phyloP scores from a whole-genome alignment of 352 stramenopile species.

The Globisporangium splendens region DNA sequence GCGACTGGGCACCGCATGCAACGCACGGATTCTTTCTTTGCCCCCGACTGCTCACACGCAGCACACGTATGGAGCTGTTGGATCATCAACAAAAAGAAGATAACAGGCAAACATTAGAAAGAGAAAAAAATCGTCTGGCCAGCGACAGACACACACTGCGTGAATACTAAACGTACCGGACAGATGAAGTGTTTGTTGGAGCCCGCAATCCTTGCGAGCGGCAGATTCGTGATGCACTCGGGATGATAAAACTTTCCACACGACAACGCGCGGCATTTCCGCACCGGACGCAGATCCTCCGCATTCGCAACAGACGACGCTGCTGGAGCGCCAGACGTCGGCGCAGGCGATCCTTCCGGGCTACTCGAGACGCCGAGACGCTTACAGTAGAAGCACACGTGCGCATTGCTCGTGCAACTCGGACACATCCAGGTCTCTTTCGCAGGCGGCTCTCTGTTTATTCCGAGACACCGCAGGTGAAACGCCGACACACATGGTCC shows the following conservation, averaged over 20 bases:
- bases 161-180: constrained; percentile 31
- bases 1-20: constrained; percentile 78
- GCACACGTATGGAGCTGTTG: constrained; percentile 70
- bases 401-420: constrained; percentile 44
- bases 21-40: constrained; percentile 75
- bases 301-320: neutral
- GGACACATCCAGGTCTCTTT: constrained; percentile 47
- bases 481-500: constrained; percentile 77
- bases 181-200: constrained; percentile 72
- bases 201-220: constrained; percentile 70
- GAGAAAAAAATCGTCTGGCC: neutral
- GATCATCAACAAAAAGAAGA: too few species aligned
- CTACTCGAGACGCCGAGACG: constrained; percentile 29
- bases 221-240: constrained; percentile 75
- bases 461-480: constrained; percentile 47
- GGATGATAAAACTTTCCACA: constrained; percentile 87
- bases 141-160: neutral
- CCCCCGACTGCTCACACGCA: constrained; percentile 68
- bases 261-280: constrained; percentile 77
- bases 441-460: neutral
- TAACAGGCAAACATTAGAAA: too few species aligned
- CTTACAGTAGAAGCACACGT: constrained; percentile 86
- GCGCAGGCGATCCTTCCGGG: constrained; percentile 1
- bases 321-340: neutral
- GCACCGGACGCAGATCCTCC: constrained; percentile 27